A percentile compares a stretch with the other conserved stretches of the same genome.
Conservation (phyloP, 192 early-diverging fungal genomes). For the Backusella westeae region DNA sequence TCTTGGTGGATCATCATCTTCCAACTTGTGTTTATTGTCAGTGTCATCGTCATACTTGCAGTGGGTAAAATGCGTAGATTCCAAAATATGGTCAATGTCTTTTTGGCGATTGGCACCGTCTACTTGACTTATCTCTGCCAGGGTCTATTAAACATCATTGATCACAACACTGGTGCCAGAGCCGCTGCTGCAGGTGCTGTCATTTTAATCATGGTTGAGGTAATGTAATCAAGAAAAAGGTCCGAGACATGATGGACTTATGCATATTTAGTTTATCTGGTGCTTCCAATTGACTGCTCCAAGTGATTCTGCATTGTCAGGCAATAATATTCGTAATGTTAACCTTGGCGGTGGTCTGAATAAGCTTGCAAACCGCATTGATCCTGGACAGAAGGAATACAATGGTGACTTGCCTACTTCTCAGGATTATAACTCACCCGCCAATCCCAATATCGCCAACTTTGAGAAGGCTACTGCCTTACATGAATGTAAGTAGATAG, state of each 20-base stretch:
- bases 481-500: neutral
- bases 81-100: slow-evolving; percentile 13
- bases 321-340: neutral
- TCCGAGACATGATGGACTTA: neutral
- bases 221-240: neutral
- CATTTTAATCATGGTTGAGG: slow-evolving; percentile 33
- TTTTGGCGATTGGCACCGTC: slow-evolving; percentile 24
- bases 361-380: neutral
- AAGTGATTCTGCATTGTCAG: slow-evolving; percentile 45
- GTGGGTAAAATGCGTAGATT: neutral
- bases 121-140: slow-evolving; percentile 20
- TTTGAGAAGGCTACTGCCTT: neutral
- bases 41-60: neutral
- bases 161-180: neutral
- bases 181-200: slow-evolving; percentile 30
- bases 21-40: slow-evolving; percentile 17
- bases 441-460: neutral
- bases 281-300: slow-evolving; percentile 61
- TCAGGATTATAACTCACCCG: neutral
- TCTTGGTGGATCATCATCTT: slow-evolving; percentile 35
- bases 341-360: slow-evolving; percentile 2
- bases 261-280: slow-evolving; percentile 53
- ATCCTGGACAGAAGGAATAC: neutral
- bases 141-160: neutral
- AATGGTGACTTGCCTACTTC: neutral